Base-by-base conservation (phyloP, 345 rosid species). In the Diplotaxis tenuifolia region DNA sequence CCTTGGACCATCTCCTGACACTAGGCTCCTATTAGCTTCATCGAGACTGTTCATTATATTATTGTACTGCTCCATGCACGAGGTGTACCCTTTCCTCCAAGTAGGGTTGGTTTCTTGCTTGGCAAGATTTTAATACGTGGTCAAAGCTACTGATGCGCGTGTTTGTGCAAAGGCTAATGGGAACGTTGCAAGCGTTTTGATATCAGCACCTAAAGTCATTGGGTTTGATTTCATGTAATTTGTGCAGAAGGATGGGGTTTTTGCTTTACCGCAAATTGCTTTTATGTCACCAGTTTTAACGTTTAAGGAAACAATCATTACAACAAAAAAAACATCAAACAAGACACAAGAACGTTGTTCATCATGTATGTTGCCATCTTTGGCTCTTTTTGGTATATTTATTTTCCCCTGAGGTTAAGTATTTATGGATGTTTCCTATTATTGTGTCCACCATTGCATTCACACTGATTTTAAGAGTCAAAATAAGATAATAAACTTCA, bases 181-280 rank as follows among this genome's bases (percentile, higher is more conserved):
- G 32, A 49, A 71, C 4, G 2, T 19, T 56, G 72, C 80, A 20
- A 72, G 71, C 21, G 62, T 64, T 25, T 16, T 4, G 10, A 77
- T 2, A 21, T 71, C 68, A 72, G 68, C 71, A 70, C 23, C 28
- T 0, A 60, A 42, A 6, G 70, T 47, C 68, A 66, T 59, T 34
- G 72, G 71, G 47, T 56, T 64, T 7, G 53, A 47, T 65, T 71
- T 71, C 69, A 71, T 72, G 76, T 20, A 77, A 61, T 1, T 77
- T 5, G 53, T 2, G 20, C 67, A 76, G 70, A 55, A 76, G 53
- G 76, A n/a, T 16, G 34, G 66, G 74, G 61, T 75, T 53, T 68
- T 68, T 8, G 70, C 79, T 61, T 75, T 69, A 1, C 53, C 64
- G 5, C 69, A 75, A 0, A 75, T 75, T 11, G 78, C 68, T 11